Percentiles rank a stretch among this genome's conserved stretches.
phyloP scores from a whole-genome alignment of 495 filamentous ascomycete genomes.

The Xanthoparmelia taractica region DNA sequence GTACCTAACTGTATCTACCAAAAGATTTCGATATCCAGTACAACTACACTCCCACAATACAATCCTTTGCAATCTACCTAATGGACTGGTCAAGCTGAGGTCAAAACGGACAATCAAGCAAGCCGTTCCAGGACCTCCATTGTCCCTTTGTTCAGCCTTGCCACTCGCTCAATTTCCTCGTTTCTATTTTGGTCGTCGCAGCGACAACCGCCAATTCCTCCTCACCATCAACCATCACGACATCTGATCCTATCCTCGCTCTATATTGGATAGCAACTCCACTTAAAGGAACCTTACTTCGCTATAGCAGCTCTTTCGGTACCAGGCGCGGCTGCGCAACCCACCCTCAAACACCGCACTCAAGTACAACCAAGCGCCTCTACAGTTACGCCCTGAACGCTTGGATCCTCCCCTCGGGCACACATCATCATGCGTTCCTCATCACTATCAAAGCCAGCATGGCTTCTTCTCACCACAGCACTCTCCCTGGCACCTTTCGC shows the following conservation, averaged over 20 bases:
- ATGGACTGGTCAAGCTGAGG: slow-evolving; percentile 9
- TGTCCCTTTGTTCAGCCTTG: slow-evolving; percentile 3
- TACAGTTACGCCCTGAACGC: slow-evolving; percentile 1
- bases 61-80: not conserved
- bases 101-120: slow-evolving; percentile 1
- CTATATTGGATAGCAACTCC: not conserved
- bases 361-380: slow-evolving; percentile 5
- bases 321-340: slow-evolving; percentile 7
- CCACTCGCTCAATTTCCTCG: slow-evolving; percentile 21
- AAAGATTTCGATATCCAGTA: too few relatives aligned
- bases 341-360: not conserved
- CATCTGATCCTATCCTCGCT: not conserved
- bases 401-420: not conserved
- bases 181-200: slow-evolving; percentile 18
- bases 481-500: slow-evolving; percentile 35
- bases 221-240: slow-evolving; percentile 2
- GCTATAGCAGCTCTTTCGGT: not conserved
- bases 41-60: not conserved
- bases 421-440: slow-evolving; percentile 30
- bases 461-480: slow-evolving; percentile 34
- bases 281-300: not conserved
- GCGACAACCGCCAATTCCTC: slow-evolving; percentile 10
- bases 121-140: not conserved
- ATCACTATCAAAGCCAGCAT: slow-evolving; percentile 20
- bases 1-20: too few relatives aligned